Conservation (phyloP, 441 rosid species). For the Geranium incanum region DNA sequence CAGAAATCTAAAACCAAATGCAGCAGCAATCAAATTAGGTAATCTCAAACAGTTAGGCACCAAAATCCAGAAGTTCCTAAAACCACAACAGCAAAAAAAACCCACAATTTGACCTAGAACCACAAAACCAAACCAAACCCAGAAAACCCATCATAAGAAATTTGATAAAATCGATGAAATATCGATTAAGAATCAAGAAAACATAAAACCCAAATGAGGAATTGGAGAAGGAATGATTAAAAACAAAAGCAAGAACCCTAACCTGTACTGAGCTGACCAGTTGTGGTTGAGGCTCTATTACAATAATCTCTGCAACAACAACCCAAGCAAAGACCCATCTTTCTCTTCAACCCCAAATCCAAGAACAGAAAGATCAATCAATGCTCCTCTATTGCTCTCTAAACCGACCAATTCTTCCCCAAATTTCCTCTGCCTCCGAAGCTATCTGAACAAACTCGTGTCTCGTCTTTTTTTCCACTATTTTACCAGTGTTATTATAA, state of each 20-base stretch:
- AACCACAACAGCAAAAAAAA: no score
- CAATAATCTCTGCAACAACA: neutral
- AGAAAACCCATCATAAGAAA: neutral
- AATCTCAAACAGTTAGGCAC: neutral
- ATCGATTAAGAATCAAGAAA: neutral
- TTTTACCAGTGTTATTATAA: neutral
- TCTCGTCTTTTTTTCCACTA: neutral
- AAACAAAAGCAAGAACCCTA: neutral
- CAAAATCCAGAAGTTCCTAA: neutral
- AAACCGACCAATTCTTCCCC: neutral
- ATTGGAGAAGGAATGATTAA: neutral
- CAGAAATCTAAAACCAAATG: neutral
- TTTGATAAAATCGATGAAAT: neutral
- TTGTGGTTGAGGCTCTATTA: neutral
- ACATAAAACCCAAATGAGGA: neutral
- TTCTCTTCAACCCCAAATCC: neutral
- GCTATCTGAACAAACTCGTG: neutral
- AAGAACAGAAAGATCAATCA: neutral
- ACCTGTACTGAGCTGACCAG: conserved; percentile 6
- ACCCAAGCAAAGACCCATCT: conserved; percentile 1
- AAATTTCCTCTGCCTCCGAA: neutral
- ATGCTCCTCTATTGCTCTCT: neutral
- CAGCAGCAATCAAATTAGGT: neutral
- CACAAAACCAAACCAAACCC: neutral
- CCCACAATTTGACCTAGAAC: neutral